These are phyloP conservation scores for Ogataea paraovalis DNA, from an alignment of 805 yeast species.

Conservation along the genomic window DNA sequence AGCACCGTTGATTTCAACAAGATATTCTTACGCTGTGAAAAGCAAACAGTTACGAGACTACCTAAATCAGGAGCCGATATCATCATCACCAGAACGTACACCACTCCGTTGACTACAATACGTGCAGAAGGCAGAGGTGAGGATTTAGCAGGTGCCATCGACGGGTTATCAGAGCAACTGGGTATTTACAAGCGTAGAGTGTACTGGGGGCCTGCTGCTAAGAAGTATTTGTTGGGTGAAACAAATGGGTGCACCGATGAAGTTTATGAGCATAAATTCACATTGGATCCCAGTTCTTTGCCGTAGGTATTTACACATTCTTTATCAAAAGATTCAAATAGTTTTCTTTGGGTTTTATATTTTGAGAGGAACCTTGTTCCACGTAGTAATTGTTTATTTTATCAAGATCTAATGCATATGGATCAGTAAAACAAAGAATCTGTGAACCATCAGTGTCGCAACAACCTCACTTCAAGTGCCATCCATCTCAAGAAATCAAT, in stretches of 20 bases:
- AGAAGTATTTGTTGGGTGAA: conserved; percentile 36
- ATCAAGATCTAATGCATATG: too few species aligned
- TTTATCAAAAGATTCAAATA: neutral
- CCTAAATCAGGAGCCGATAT: conserved; percentile 44
- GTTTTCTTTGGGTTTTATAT: too few species aligned
- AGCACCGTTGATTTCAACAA: conserved; percentile 40
- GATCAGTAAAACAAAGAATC: too few species aligned
- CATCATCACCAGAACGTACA: conserved; percentile 55
- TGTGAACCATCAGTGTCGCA: too few species aligned
- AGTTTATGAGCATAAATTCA: conserved; percentile 20
- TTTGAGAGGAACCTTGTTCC: too few species aligned
- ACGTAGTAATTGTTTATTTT: too few species aligned
- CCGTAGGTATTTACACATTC: neutral
- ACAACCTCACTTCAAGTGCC: too few species aligned
- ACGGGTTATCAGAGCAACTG: conserved; percentile 55
- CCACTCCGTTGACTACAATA: conserved; percentile 46
- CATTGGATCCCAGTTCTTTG: neutral
- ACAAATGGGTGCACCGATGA: conserved; percentile 32
- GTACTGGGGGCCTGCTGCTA: conserved; percentile 69
- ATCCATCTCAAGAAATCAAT: too few species aligned
- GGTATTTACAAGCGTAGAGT: conserved; percentile 59
- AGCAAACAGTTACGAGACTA: conserved; percentile 52
- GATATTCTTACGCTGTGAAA: conserved; percentile 54
- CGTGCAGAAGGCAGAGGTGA: conserved; percentile 40
- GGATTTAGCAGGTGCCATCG: conserved; percentile 57